Evolutionary conservation across 306 rosid genomes (phyloP).

Genomic region (Biancaea sappan): DNA sequence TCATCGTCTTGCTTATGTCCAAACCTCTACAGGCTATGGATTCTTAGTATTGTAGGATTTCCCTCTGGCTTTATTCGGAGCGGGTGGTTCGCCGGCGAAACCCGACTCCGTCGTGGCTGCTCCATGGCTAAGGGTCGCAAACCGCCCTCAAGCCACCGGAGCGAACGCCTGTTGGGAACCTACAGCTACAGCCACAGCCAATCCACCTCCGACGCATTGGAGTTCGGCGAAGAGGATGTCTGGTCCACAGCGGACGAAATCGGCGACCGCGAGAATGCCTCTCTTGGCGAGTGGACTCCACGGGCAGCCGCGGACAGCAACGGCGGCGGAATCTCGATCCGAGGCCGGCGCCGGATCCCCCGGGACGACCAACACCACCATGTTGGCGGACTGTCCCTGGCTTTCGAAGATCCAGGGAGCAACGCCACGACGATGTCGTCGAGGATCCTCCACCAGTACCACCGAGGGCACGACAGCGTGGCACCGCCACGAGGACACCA

Average conservation of each 20-base stretch:
- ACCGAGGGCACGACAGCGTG: conserved; percentile 51
- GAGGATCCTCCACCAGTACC: conserved; percentile 76
- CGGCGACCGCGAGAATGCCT: conserved; percentile 22
- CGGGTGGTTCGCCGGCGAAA: not conserved
- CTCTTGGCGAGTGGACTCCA: conserved; percentile 43
- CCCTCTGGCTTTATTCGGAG: not conserved
- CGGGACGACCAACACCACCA: conserved; percentile 34
- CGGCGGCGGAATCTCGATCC: conserved; percentile 24
- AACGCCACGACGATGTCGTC: conserved; percentile 31
- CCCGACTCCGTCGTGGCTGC: conserved; percentile 38
- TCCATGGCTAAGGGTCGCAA: conserved; percentile 90
- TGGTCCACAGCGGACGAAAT: conserved; percentile 62
- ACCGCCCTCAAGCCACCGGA: conserved; percentile 62
- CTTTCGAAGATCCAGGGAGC: conserved; percentile 59
- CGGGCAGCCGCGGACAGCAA: conserved; percentile 25
- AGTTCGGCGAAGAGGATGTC: conserved; percentile 82
- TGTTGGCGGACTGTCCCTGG: conserved; percentile 71
- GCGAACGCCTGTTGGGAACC: conserved; percentile 75
- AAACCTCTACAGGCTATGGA: conserved; percentile 36
- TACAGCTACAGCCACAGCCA: conserved; percentile 44
- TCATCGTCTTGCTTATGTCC: conserved; percentile 34
- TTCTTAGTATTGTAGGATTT: not conserved
- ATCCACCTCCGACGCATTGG: conserved; percentile 47
- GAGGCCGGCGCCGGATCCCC: conserved; percentile 39
- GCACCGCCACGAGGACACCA: conserved; percentile 49